phyloP scores from a whole-genome alignment of 2,329 filamentous ascomycete species.

The Cladorrhinum sp. region DNA sequence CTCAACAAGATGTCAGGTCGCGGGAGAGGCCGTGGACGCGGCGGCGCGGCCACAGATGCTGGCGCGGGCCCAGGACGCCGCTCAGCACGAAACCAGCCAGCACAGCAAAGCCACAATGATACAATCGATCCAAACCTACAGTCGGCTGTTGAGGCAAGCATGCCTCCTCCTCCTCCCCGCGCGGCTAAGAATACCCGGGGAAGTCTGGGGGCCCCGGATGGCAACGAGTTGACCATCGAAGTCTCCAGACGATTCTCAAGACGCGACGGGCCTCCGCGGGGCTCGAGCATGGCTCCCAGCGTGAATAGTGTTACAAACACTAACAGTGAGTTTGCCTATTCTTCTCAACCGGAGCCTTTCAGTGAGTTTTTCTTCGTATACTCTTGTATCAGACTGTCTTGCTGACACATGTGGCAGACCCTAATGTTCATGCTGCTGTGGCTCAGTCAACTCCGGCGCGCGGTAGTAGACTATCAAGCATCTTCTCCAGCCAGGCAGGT shows the following conservation, averaged over 20 bases:
- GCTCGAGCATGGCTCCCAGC: conserved; percentile 14
- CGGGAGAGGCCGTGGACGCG: conserved; percentile 20
- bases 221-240: not conserved
- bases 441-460: not conserved
- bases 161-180: conserved; percentile 24
- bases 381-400: not conserved
- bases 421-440: not conserved
- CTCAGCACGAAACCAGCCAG: conserved; percentile 18
- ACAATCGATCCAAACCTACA: conserved; percentile 24
- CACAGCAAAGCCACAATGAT: not conserved
- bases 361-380: conserved; percentile 13
- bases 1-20: conserved; percentile 21
- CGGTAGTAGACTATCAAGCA: not conserved
- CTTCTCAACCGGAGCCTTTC: conserved; percentile 19
- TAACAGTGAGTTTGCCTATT: conserved; percentile 10
- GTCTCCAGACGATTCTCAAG: conserved; percentile 20
- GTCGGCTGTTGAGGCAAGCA: conserved; percentile 16
- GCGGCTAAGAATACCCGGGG: conserved; percentile 15
- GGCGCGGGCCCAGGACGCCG: conserved; percentile 22
- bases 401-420: not conserved
- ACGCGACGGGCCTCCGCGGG: conserved; percentile 6
- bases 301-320: conserved; percentile 15
- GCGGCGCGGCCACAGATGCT: conserved; percentile 8
- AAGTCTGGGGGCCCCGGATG: not conserved
- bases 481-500: conserved; percentile 2